Evolutionary conservation across 225 moss, liverwort and hornwort genomes (phyloP).

Genomic region (Anthoceros angustus): DNA sequence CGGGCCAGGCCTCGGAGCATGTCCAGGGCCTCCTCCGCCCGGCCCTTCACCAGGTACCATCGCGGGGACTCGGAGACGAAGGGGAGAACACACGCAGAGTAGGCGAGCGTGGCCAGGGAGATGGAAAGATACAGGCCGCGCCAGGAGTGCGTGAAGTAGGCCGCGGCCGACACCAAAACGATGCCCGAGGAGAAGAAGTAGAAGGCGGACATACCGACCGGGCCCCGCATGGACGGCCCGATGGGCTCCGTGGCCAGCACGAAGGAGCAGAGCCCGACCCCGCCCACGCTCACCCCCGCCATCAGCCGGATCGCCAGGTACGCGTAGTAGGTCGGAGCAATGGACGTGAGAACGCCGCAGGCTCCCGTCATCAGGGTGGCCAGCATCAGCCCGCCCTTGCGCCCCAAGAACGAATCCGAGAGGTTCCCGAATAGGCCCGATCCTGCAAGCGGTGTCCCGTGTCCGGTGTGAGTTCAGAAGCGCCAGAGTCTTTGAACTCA

Average conservation of each 20-base stretch:
- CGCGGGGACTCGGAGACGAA: constrained; percentile 61
- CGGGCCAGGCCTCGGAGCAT: constrained; percentile 39
- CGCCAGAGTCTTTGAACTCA: too few relatives aligned
- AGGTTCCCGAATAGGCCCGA: constrained; percentile 52
- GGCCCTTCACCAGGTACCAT: constrained; percentile 68
- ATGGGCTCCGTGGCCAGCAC: constrained; percentile 68
- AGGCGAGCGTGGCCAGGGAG: constrained; percentile 31
- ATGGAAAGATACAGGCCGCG: constrained; percentile 41
- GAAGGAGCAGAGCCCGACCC: constrained; percentile 53
- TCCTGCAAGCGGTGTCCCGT: constrained; percentile 18
- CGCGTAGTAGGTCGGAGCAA: constrained; percentile 32
- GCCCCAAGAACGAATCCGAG: constrained; percentile 52
- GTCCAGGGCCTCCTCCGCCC: constrained; percentile 45
- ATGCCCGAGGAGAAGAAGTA: constrained; percentile 72
- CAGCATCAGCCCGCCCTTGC: constrained; percentile 49
- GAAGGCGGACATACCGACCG: constrained; percentile 80
- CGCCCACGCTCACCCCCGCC: constrained; percentile 42
- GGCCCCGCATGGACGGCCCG: constrained; percentile 53
- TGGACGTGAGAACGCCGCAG: constrained; percentile 33
- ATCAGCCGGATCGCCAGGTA: constrained; percentile 34
- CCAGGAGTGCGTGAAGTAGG: constrained; percentile 45
- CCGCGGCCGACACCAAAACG: constrained; percentile 35
- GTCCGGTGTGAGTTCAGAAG: neutral
- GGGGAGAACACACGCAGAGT: constrained; percentile 39
- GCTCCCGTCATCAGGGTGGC: constrained; percentile 32